A percentile compares a stretch with the other conserved stretches of the same genome.
phyloP scores from a whole-genome alignment of 2,329 filamentous ascomycete species.

The Cryphonectria naterciae region DNA sequence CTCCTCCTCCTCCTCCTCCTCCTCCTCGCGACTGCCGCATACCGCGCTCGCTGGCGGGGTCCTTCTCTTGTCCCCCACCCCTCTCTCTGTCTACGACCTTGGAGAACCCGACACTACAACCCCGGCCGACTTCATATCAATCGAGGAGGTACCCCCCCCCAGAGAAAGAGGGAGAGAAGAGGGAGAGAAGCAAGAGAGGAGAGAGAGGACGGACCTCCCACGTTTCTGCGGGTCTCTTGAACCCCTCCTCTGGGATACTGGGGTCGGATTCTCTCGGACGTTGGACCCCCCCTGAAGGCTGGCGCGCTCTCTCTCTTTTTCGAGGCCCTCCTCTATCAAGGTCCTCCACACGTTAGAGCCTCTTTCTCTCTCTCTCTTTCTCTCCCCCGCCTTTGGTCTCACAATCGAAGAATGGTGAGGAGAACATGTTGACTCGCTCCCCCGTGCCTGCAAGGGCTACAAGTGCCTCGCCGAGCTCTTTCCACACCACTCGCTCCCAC shows the following conservation, averaged over 20 bases:
- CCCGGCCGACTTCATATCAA: not conserved
- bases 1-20: not conserved
- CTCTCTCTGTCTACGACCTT: not conserved
- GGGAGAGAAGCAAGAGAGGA: not conserved
- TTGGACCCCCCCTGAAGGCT: not conserved
- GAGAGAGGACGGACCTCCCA: not conserved
- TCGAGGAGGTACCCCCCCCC: not conserved
- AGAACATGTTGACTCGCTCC: constrained; percentile 64
- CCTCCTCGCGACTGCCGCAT: not conserved
- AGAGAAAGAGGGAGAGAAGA: not conserved
- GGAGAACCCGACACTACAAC: not conserved
- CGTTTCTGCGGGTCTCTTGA: not conserved
- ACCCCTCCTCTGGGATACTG: not conserved
- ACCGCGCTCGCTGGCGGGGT: not conserved
- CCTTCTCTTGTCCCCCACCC: not conserved
- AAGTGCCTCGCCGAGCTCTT: constrained; percentile 56
- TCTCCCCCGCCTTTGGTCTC: not conserved
- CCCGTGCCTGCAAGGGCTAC: constrained; percentile 54
- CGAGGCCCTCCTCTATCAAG: constrained; percentile 32
- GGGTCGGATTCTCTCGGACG: not conserved
- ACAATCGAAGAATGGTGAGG: constrained; percentile 45
- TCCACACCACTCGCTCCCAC: constrained; percentile 34
- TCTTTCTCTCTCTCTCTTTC: not conserved
- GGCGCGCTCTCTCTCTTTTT: not conserved
- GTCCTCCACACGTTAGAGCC: constrained; percentile 25